A percentile compares a stretch with the other conserved stretches of the same genome.
Conservation (phyloP, 805 yeast genomes). For the Ogataea thermomethanolica region DNA sequence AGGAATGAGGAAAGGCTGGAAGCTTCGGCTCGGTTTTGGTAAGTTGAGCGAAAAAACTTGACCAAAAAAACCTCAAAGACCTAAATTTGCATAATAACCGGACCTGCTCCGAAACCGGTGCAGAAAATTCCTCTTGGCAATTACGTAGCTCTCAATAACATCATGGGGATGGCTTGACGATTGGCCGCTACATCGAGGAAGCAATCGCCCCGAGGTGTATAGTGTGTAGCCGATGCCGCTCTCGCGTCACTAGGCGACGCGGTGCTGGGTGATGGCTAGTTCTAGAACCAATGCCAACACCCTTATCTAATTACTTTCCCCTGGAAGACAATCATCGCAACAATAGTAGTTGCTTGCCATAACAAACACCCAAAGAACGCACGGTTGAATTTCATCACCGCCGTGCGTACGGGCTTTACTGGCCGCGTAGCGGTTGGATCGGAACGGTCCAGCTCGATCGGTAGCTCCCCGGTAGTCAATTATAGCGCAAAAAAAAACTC, state of each 20-base stretch:
- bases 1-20: conserved; percentile 4
- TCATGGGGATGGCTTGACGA: conserved; percentile 1
- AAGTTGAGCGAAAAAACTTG: conserved; percentile 4
- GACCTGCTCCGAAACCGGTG: conserved; percentile 5
- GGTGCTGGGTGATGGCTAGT: too few relatives aligned
- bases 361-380: background rate
- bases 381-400: background rate
- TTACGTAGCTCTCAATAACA: conserved; percentile 2
- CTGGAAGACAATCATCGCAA: too few relatives aligned
- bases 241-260: too few relatives aligned
- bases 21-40: conserved; percentile 6
- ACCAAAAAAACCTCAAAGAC: conserved; percentile 9
- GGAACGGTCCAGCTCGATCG: conserved; percentile 11
- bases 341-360: background rate
- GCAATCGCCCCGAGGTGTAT: too few relatives aligned
- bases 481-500: conserved; percentile 6
- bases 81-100: conserved; percentile 1
- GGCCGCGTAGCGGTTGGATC: conserved; percentile 5
- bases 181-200: background rate
- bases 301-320: too few relatives aligned
- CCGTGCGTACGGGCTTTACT: background rate
- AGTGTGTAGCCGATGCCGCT: too few relatives aligned
- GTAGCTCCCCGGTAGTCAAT: conserved; percentile 3
- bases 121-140: conserved; percentile 6
- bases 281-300: too few relatives aligned